These are phyloP conservation scores for Clonostachys sp. DNA, from an alignment of 2,329 filamentous ascomycete genomes.

Conservation along the genomic window DNA sequence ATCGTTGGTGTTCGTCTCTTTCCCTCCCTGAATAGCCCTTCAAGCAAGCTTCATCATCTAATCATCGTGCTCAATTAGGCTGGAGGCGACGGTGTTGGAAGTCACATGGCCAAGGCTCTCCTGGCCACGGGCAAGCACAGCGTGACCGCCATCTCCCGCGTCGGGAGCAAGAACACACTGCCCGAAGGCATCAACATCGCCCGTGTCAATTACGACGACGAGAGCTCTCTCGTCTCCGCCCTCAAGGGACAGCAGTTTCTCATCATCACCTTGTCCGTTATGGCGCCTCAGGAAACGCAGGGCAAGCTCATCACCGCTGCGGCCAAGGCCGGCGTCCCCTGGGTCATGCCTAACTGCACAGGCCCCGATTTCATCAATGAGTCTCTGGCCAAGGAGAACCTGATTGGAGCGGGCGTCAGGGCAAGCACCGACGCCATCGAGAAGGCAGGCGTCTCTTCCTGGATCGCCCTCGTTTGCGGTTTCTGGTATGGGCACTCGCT, in stretches of 20 bases:
- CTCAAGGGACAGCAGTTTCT: conserved; percentile 49
- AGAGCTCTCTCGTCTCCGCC: conserved; percentile 35
- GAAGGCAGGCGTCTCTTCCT: conserved; percentile 14
- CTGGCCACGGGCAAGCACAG: conserved; percentile 41
- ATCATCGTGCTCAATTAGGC: conserved; percentile 21
- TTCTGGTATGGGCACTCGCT: conserved; percentile 52
- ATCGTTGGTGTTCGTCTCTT: conserved; percentile 1
- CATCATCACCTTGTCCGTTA: conserved; percentile 40
- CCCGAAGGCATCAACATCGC: conserved; percentile 35
- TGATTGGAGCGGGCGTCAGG: conserved; percentile 4
- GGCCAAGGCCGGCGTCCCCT: conserved; percentile 42
- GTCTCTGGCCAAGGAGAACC: conserved; percentile 20
- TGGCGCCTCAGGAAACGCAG: conserved; percentile 33
- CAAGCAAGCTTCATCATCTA: background rate
- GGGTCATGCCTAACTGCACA: conserved; percentile 45
- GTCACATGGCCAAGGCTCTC: conserved; percentile 29
- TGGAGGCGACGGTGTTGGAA: conserved; percentile 30
- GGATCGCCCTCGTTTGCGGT: conserved; percentile 29
- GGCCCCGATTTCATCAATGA: conserved; percentile 19
- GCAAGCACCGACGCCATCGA: conserved; percentile 28
- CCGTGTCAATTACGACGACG: conserved; percentile 36
- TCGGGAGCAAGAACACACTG: conserved; percentile 29
- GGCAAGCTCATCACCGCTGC: conserved; percentile 42
- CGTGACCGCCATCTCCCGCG: conserved; percentile 45
- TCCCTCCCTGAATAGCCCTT: too few species aligned